Evolutionary conservation across 352 stramenopile genomes (phyloP), one percentile per base, ranked within the genome.

Genomic region (Phytophthora tentaculata): DNA sequence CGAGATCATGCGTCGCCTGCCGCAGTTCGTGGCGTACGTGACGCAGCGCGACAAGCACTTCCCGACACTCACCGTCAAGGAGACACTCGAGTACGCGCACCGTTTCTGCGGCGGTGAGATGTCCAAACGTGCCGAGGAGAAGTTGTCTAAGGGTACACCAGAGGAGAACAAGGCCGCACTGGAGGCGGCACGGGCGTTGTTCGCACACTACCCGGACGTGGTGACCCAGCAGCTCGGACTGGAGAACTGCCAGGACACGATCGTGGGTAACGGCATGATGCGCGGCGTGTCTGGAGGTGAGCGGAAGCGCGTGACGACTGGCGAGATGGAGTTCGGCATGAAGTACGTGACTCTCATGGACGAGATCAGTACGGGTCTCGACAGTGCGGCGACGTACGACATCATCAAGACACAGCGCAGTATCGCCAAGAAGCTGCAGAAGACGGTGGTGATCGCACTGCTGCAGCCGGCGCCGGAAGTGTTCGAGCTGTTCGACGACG

Each of bases 31-130:
- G 43, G 64, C 75, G 1, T 84, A 86, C 57, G 76, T 84, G 32
- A 77, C 61, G 2, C 79, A 85, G 56, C 69, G 77, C n/a, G 92
- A 98, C 75, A 98, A 75, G 97, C 94, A 53, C 86, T 98, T 97
- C 97, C 65, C 65, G 0, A 69, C 59, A 7, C 58, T 73, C 8
- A 69, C 60, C 3, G 66, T 73, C 3, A 65, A 73, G 41, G 60
- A 73, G 55, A 73, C 66, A 23, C 66, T 73, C 20, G 47, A 73
- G 53, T 68, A 50, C 77, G 76, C 93, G 20, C 90, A 93, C 69
- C 79, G 89, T 59, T 97, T 87, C 67, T 88, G 86, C 32, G 77
- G 65, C n/a, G 61, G 63, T 10, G 61, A 63, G 10, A 43, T 82
- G 26, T 68, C 67, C 14, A 64, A 77, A 58, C 56, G 53, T 74